Evolutionary conservation across 495 filamentous ascomycete species (phyloP), one percentile per base, ranked within the genome.

Genomic region (Symbiotaphrina buchneri): DNA sequence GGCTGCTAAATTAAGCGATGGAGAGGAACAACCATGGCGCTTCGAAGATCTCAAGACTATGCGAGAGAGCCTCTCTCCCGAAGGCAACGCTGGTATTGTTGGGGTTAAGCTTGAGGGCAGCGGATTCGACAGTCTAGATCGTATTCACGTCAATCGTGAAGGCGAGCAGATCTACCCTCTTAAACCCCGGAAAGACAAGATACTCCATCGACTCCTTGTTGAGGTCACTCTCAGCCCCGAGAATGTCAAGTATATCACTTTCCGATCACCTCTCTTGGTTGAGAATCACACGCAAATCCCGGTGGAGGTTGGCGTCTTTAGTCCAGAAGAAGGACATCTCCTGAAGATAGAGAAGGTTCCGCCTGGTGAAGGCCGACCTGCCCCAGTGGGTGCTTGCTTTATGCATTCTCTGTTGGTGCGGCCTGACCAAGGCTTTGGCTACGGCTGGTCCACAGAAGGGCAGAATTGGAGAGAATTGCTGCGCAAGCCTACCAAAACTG

Each of bases 221-320:
- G 84, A 97, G 33, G 74, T 97, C 39, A 84, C 69, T 30, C 65
- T 97, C 20, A 85, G 82, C 16, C 50, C 66, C 3, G 83, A 97
- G 51, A 94, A 93, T 37, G 74, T 97, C 50, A 97, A 97, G 52
- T 85, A 92, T 47, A 87, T 97, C 43, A 95, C 82, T 6, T 79
- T 97, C 46, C 71, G 85, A 23, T 95, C 87, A 10, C 87, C 87
- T 5, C 59, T 97, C n/a, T 53, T 93, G 10, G 68, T 97, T n/a
- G 87, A 94, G 50, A 97, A 97, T 54, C 75, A 83, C 43, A 95
- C 87, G 2, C 82, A 95, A 48, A 92, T 97, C 34, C 84, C 90
- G 0, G 69, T 95, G 2, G 90, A 97, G 52, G 41, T 97, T 16
- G 87, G 90, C n/a, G 68, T 97, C 4, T 90, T 78, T 46, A 87